Conservation (phyloP, 768 basidiomycete genomes). For the Gautieria morchelliformis region DNA sequence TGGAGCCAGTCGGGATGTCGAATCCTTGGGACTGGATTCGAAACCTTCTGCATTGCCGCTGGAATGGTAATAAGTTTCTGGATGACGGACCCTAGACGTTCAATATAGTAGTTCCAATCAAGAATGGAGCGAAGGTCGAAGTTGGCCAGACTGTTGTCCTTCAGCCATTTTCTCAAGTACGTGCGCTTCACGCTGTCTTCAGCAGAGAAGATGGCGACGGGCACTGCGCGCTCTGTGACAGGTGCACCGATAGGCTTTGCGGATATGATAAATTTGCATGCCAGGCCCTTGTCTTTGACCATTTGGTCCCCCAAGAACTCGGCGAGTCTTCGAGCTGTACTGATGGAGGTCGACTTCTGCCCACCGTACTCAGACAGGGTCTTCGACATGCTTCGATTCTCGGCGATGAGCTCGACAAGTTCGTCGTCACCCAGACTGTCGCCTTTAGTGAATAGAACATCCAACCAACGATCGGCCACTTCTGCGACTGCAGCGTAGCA, state of each 20-base stretch:
- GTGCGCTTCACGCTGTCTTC: constrained; percentile 83
- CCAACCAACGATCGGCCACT: constrained; percentile 95
- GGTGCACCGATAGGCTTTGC: constrained; percentile 87
- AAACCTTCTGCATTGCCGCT: constrained; percentile 94
- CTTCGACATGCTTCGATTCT: constrained; percentile 96
- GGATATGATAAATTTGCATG: constrained; percentile 98
- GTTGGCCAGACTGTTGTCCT: constrained; percentile 75
- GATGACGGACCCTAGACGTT: constrained; percentile 93
- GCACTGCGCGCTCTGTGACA: constrained; percentile 94
- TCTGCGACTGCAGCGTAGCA: constrained; percentile 92
- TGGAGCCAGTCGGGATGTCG: constrained; percentile 97
- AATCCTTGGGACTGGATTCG: constrained; percentile 93
- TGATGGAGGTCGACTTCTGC: constrained; percentile 98
- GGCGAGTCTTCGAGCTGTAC: constrained; percentile 87
- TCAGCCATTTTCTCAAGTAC: constrained; percentile 94
- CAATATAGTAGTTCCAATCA: constrained; percentile 98
- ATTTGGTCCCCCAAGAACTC: constrained; percentile 97
- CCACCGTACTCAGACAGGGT: constrained; percentile 92
- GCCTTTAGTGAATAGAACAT: constrained; percentile 83
- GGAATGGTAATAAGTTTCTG: constrained; percentile 99
- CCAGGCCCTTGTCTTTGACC: constrained; percentile 99
- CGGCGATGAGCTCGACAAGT: constrained; percentile 94
- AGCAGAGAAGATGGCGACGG: constrained; percentile 95
- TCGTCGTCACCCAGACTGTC: constrained; percentile 82
- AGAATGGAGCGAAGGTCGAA: constrained; percentile 92